Percentiles rank a stretch among this genome's conserved stretches.
Conservation (phyloP, 139 green algal species). For the Tetradesmus lagerheimii region DNA sequence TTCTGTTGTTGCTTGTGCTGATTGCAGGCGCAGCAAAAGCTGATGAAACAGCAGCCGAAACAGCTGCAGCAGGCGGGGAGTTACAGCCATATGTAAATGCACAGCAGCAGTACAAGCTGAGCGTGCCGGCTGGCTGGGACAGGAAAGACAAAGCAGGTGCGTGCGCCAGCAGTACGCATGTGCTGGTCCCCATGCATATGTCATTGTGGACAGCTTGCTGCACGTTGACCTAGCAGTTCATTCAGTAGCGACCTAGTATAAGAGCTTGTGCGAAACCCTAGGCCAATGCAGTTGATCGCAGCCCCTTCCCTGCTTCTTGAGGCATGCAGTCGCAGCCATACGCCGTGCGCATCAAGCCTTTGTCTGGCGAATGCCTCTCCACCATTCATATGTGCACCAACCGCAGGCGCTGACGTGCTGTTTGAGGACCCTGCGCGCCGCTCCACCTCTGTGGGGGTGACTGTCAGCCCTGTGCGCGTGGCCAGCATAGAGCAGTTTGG, state of each 20-base stretch:
- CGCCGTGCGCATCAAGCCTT: too few species aligned
- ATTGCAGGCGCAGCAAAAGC: not conserved
- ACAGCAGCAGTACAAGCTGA: conserved; percentile 55
- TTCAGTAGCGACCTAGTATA: too few species aligned
- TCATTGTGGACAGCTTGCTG: too few species aligned
- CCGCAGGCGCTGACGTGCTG: conserved; percentile 80
- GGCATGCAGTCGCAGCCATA: not conserved
- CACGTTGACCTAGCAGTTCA: too few species aligned
- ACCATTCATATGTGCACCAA: too few species aligned
- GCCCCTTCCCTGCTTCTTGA: not conserved
- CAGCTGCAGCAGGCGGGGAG: conserved; percentile 6
- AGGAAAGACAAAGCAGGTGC: conserved; percentile 64
- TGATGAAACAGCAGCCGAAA: not conserved
- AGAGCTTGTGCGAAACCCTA: too few species aligned
- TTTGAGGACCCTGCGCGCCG: conserved; percentile 76
- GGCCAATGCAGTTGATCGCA: not conserved
- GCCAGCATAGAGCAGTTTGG: conserved; percentile 75
- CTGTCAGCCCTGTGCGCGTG: conserved; percentile 80
- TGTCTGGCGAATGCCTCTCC: too few species aligned
- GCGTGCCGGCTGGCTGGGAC: conserved; percentile 57
- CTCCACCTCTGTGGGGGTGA: conserved; percentile 80
- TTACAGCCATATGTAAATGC: conserved; percentile 44
- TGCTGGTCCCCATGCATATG: not conserved
- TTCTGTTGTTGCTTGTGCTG: not conserved
- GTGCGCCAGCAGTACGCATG: not conserved